These are phyloP conservation scores for Syncephalastrum monosporum DNA, from an alignment of 371 early-diverging fungal species.

Conservation along the genomic window DNA sequence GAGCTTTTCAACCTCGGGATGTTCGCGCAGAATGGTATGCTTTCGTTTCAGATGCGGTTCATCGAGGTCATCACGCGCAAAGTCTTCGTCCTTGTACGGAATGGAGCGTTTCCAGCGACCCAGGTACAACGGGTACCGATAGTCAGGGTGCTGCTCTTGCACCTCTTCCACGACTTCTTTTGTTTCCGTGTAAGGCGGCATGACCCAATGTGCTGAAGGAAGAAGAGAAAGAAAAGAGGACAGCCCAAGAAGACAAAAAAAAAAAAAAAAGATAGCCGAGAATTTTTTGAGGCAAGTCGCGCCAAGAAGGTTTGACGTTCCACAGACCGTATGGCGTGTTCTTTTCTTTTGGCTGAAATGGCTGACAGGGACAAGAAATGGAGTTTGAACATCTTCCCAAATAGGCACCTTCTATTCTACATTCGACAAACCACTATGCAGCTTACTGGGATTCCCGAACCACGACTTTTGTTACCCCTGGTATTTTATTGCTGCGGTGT, in stretches of 20 bases:
- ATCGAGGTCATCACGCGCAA: conserved; percentile 86
- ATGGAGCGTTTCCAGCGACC: conserved; percentile 86
- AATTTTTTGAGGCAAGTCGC: too few species aligned
- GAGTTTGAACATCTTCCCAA: too few species aligned
- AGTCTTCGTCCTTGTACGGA: conserved; percentile 70
- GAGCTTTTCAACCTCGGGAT: conserved; percentile 88
- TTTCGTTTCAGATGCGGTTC: conserved; percentile 95
- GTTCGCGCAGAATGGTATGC: conserved; percentile 77
- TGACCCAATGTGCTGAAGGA: not conserved
- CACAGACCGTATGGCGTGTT: too few species aligned
- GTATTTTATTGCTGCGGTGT: too few species aligned
- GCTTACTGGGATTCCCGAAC: too few species aligned
- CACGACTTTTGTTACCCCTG: too few species aligned
- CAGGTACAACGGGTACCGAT: conserved; percentile 76
- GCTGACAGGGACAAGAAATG: too few species aligned
- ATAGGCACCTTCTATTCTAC: too few species aligned
- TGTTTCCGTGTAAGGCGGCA: conserved; percentile 12
- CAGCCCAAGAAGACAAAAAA: not conserved
- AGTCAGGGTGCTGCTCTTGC: conserved; percentile 57
- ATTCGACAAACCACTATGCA: too few species aligned
- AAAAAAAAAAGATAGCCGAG: conserved; percentile 4
- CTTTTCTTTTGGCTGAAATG: too few species aligned
- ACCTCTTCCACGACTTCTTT: not conserved
- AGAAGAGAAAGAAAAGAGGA: conserved; percentile 5
- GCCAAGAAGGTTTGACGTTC: too few species aligned